Evolutionary conservation across 257 asterid genomes (phyloP), one percentile per base, ranked within the genome.

Genomic region (Parsonsia alboflavescens): DNA sequence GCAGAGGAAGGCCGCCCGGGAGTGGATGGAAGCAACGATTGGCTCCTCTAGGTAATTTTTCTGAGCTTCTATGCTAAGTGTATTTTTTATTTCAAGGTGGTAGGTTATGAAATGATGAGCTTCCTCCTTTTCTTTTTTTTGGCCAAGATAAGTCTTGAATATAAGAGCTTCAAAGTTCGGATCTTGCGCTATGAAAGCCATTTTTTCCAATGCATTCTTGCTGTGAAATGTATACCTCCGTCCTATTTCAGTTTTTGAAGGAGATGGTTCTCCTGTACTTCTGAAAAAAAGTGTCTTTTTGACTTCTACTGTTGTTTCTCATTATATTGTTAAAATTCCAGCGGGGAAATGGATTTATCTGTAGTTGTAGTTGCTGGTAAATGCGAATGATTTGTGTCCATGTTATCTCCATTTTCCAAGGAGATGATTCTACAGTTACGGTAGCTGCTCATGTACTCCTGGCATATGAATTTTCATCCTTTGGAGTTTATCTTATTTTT

Each of bases 11-110:
- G 45, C 99, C 99, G 5, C 98, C 93, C 2, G 99, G 99, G 72
- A 86, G 84, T 66, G 98, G 99, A 21, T 89, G 99, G 97, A 95
- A 90, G 85, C 99, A 95, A 88, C 82, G 91, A 80, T 89, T 95
- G 57, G 98, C 99, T 62, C 92, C 96, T 50, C 96, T 95, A 77
- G 99, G 99, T 92, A 79, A 73, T 79, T 24, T 74, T 59, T 68
- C 68, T 64, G 56, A 65, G 9, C 44, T n/a, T 77, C 48, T 6
- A 57, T 79, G 68, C 16, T 0, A 11, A 8, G 39, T 36, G 36
- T 15, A 7, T 73, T 36, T 41, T 42, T 52, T 17, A 52, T 21
- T 70, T 26, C 13, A 16, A 26, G 2, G 46, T 21, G 12, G 56
- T 73, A 28, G 48, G 36, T 44, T 30, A 48, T 64, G 9, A 19